Conservation (phyloP, 2,329 filamentous ascomycete species). For the Amylocarpus encephaloides region DNA sequence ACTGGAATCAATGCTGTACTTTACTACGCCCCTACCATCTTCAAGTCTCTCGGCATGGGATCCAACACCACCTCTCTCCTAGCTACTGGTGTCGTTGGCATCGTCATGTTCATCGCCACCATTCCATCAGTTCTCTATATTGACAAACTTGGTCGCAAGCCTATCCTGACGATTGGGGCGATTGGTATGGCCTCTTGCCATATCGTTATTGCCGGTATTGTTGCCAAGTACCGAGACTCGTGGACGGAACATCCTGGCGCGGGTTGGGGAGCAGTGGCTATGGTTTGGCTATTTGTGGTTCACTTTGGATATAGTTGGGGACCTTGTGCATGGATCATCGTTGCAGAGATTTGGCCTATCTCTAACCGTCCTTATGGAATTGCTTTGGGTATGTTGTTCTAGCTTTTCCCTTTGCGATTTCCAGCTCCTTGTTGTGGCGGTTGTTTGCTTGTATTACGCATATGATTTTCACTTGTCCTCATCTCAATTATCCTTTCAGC, state of each 20-base stretch:
- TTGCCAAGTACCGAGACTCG: conserved; percentile 53
- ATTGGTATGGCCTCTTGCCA: conserved; percentile 63
- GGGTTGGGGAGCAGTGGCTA: conserved; percentile 60
- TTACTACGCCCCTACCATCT: conserved; percentile 44
- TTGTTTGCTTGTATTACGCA: too few relatives aligned
- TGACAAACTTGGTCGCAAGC: conserved; percentile 57
- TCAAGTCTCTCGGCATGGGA: conserved; percentile 39
- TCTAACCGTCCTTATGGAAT: conserved; percentile 65
- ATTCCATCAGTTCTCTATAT: conserved; percentile 62
- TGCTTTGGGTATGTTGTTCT: conserved; percentile 49
- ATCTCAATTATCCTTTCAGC: too few relatives aligned
- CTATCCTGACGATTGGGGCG: conserved; percentile 56
- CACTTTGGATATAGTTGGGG: conserved; percentile 74
- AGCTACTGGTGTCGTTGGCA: conserved; percentile 65
- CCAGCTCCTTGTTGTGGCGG: too few relatives aligned
- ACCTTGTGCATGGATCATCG: conserved; percentile 66
- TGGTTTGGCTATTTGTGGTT: conserved; percentile 70
- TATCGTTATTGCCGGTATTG: conserved; percentile 64
- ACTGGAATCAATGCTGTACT: conserved; percentile 40
- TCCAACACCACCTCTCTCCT: conserved; percentile 48
- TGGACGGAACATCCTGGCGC: conserved; percentile 52
- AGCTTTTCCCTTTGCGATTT: too few relatives aligned
- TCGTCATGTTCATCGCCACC: conserved; percentile 63
- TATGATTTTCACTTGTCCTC: too few relatives aligned
- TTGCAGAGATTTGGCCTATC: conserved; percentile 49